phyloP scores from a whole-genome alignment of 2,329 filamentous ascomycete genomes.

The Stagonosporopsis vannaccii region DNA sequence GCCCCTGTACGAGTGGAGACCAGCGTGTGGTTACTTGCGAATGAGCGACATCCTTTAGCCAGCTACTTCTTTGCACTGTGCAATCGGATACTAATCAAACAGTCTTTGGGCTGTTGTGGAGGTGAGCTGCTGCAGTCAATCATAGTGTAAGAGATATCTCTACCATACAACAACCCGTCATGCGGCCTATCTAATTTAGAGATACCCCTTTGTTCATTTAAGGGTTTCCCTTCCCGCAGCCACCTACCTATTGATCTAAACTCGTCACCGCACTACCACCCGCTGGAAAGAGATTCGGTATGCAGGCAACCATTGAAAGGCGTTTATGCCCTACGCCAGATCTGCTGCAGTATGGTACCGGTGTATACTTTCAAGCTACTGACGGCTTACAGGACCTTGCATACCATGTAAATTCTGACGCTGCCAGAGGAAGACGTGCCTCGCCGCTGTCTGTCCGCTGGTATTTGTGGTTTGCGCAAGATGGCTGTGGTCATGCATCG shows the following conservation, averaged over 20 bases:
- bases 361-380: neutral
- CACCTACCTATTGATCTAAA: neutral
- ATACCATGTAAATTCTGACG: neutral
- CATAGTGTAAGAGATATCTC: too few species aligned
- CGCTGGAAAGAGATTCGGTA: neutral
- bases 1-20: neutral
- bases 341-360: neutral
- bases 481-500: neutral
- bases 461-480: neutral
- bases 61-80: neutral
- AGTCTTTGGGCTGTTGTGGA: neutral
- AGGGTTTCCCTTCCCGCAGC: too few species aligned
- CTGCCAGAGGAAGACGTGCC: neutral
- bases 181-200: too few species aligned
- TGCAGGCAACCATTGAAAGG: neutral
- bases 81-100: neutral
- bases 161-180: too few species aligned
- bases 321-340: neutral
- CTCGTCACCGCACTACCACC: neutral
- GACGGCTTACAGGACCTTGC: neutral
- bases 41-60: neutral
- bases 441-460: neutral
- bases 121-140: neutral
- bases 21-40: slow-evolving; percentile 6
- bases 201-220: too few species aligned